Conservation (phyloP, 2,329 filamentous ascomycete species). For the Botrytis squamosa region DNA sequence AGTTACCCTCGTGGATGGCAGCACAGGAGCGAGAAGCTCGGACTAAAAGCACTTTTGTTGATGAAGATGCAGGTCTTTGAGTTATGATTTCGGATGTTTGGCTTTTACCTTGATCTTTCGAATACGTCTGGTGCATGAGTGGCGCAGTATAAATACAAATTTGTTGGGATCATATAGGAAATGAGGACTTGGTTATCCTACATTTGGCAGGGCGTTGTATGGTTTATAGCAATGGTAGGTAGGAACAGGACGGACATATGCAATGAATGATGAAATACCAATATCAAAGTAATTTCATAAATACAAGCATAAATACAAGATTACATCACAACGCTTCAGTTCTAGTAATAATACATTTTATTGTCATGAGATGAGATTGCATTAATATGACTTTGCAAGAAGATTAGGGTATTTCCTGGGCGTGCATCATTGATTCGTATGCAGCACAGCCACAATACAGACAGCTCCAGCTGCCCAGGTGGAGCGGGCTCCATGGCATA, state of each 20-base stretch:
- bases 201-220: conserved; percentile 6
- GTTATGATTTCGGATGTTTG: background rate
- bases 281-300: background rate
- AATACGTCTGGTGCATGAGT: background rate
- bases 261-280: background rate
- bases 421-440: background rate
- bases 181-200: conserved; percentile 5
- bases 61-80: conserved; percentile 35
- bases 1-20: conserved; percentile 38
- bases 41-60: conserved; percentile 37
- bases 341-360: background rate
- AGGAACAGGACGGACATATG: background rate
- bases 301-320: conserved; percentile 4
- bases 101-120: background rate
- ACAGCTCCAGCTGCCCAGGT: background rate
- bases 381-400: background rate
- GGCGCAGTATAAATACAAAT: background rate
- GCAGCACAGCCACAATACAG: conserved; percentile 6
- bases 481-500: background rate
- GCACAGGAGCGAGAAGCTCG: conserved; percentile 41
- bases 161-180: background rate
- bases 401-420: background rate
- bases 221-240: background rate
- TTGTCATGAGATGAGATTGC: background rate
- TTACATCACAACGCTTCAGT: background rate